Evolutionary conservation across 1,284 basidiomycete species (phyloP), one percentile per base, ranked within the genome.

Genomic region (Cutaneotrichosporon sp.): DNA sequence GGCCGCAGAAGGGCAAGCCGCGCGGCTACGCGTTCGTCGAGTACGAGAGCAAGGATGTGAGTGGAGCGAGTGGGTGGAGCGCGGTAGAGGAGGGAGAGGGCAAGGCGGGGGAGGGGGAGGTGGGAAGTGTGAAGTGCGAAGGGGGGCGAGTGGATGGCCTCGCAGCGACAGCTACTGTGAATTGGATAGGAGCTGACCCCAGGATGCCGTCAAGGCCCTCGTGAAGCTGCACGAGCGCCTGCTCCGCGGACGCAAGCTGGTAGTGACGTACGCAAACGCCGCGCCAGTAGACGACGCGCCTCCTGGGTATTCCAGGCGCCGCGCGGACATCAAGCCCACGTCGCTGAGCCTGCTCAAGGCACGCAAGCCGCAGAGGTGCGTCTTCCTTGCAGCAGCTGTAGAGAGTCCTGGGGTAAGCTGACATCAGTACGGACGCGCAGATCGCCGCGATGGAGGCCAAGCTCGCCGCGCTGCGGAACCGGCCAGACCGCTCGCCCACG

Each of bases 361-460:
- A 43, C 80, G 81, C 24, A 82, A 84, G 62, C 83, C 85, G 10
- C 83, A 84, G 52, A 86, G 85, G 91, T 92, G 31, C 67, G 69
- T 29, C 22, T 18, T 4, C 4, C 16, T 5, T 3, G 18, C 9
- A 27, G 9, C n/a, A 27, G n/a, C n/a, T n/a, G n/a, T n/a, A n/a
- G n/a, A n/a, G n/a, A n/a, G n/a, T n/a, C n/a, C n/a, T n/a, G n/a
- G n/a, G n/a, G n/a, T n/a, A n/a, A 3, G 62, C 38, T 64, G 24
- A 64, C 56, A 29, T 33, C 69, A 93, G 91, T 59, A 93, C 91
- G 1, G 83, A 86, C 53, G 87, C 88, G 66, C 97, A 97, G 80
- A 98, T 98, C 69, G 92, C 93, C 2, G 87, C 89, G 65, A 89
- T 97, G 84, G 95, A 98, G 78, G 95, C 95, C 5, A 98, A 98